Conservation (phyloP, 2,329 filamentous ascomycete genomes). For the Colletotrichum musae region DNA sequence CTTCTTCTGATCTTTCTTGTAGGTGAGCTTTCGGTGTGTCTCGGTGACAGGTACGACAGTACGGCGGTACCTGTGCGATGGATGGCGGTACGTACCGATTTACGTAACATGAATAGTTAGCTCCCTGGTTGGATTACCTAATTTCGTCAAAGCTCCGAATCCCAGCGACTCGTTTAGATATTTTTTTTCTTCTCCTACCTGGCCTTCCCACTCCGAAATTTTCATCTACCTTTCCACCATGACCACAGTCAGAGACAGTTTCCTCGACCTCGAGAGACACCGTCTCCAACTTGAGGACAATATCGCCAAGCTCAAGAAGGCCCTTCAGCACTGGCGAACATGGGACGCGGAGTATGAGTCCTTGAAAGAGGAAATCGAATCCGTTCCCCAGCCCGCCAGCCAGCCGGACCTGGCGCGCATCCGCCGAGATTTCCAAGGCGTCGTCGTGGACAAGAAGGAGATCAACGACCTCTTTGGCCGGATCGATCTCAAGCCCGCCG, state of each 20-base stretch:
- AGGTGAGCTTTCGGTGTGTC: no score
- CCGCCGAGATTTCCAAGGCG: conserved; percentile 72
- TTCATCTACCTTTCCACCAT: conserved; percentile 48
- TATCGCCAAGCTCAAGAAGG: conserved; percentile 79
- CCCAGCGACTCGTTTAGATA: conserved; percentile 23
- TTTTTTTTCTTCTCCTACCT: conserved; percentile 21
- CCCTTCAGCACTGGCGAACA: conserved; percentile 88
- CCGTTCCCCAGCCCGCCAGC: conserved; percentile 62
- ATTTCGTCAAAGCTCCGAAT: conserved; percentile 22
- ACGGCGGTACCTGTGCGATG: background rate
- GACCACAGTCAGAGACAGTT: conserved; percentile 62
- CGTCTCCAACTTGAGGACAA: conserved; percentile 82
- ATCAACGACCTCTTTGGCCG: conserved; percentile 65
- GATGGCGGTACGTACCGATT: background rate
- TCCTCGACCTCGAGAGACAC: conserved; percentile 81
- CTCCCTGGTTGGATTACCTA: conserved; percentile 17
- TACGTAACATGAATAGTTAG: conserved; percentile 20
- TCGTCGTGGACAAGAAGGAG: conserved; percentile 72
- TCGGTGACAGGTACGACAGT: background rate
- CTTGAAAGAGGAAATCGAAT: conserved; percentile 84
- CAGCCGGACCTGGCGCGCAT: conserved; percentile 70
- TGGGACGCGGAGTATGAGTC: conserved; percentile 95
- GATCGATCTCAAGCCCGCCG: conserved; percentile 63
- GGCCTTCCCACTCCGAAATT: background rate
- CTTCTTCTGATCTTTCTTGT: no score